phyloP scores from a whole-genome alignment of 345 rosid genomes.

The Mercurialis annua region DNA sequence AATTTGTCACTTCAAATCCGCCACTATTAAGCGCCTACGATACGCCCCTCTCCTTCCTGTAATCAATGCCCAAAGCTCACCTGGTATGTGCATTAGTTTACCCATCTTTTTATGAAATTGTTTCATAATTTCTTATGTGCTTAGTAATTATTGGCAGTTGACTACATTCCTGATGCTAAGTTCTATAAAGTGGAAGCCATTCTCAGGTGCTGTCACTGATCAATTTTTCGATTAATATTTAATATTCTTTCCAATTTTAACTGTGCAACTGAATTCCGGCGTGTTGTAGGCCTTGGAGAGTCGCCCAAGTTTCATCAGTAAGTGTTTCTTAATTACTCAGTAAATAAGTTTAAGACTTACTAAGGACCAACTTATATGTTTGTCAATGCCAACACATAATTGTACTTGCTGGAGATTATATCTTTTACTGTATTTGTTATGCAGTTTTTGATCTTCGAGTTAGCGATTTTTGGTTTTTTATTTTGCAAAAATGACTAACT shows the following conservation, averaged over 20 bases:
- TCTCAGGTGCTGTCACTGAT: constrained; percentile 41
- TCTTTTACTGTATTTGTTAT: neutral
- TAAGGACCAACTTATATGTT: neutral
- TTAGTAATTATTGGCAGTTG: constrained; percentile 24
- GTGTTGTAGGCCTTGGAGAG: constrained; percentile 72
- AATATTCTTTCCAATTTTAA: neutral
- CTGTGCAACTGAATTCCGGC: constrained; percentile 26
- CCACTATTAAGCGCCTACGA: constrained; percentile 25
- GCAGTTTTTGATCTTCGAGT: neutral
- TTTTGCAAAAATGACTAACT: neutral
- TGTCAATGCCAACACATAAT: neutral
- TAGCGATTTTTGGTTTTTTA: neutral
- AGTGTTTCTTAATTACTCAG: constrained; percentile 19
- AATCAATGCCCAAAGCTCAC: constrained; percentile 51
- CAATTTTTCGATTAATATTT: neutral
- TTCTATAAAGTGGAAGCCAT: constrained; percentile 92
- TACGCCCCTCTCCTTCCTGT: constrained; percentile 34
- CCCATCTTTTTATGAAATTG: neutral
- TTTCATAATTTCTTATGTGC: neutral
- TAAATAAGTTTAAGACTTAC: neutral
- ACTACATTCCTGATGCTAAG: constrained; percentile 60
- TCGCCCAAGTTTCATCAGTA: constrained; percentile 82
- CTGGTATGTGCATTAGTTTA: constrained; percentile 31
- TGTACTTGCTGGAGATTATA: neutral
- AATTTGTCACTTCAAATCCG: constrained; percentile 22